phyloP scores from a whole-genome alignment of 768 basidiomycete genomes.

The Mycena haematopus region DNA sequence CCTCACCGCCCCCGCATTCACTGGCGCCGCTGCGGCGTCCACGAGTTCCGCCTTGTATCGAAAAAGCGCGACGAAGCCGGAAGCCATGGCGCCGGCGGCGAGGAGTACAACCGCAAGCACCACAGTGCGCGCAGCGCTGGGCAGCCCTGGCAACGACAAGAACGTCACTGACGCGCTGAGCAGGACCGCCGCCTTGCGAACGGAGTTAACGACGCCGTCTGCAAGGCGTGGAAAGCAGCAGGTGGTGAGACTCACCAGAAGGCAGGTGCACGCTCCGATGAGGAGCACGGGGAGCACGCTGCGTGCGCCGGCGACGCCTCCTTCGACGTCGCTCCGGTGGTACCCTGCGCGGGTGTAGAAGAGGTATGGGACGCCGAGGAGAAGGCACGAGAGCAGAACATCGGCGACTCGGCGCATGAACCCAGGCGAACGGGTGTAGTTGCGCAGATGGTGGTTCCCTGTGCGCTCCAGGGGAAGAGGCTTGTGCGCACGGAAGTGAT shows the following conservation, averaged over 20 bases:
- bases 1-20: conserved; percentile 44
- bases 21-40: conserved; percentile 41
- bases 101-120: conserved; percentile 73
- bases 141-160: conserved; percentile 78
- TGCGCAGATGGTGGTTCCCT: conserved; percentile 35
- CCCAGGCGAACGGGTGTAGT: conserved; percentile 37
- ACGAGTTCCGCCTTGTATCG: conserved; percentile 72
- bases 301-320: conserved; percentile 55
- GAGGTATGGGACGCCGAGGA: conserved; percentile 81
- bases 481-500: conserved; percentile 71
- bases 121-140: conserved; percentile 64
- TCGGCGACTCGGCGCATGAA: conserved; percentile 61
- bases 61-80: conserved; percentile 73
- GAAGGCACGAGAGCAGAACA: conserved; percentile 65
- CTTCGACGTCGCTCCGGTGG: conserved; percentile 66
- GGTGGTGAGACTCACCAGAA: conserved; percentile 56
- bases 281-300: conserved; percentile 60
- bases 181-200: conserved; percentile 73
- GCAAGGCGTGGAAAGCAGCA: conserved; percentile 19
- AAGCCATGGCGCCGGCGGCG: conserved; percentile 71
- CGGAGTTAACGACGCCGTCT: conserved; percentile 18
- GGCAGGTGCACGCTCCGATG: conserved; percentile 67
- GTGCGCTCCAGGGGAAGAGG: conserved; percentile 63
- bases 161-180: conserved; percentile 85
- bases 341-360: conserved; percentile 62